Base-by-base conservation (phyloP, 805 yeast genomes). In the Yarrowia sp. region DNA sequence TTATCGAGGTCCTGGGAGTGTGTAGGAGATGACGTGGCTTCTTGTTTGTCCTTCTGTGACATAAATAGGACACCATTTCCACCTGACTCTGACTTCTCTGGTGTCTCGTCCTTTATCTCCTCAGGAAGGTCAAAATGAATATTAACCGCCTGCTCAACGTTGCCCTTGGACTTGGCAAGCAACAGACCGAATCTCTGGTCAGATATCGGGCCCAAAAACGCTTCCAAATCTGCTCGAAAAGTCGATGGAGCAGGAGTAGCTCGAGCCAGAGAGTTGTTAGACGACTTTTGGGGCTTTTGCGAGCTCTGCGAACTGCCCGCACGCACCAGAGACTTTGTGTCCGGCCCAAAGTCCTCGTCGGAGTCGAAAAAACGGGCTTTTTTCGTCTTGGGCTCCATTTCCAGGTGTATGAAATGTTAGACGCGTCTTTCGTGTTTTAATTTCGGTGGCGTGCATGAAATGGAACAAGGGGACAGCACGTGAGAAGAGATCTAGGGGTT, bases 131-230 rank as follows among this genome's bases (percentile, higher is more conserved):
- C 77, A 26, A 74, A 65, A 58, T 62, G 74, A 38, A 66, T 58
- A 36, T 71, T 70, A 1, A 75, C 70, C 14, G 78, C 76, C 11
- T 33, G 28, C 35, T 71, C 70, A 33, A 75, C 67, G 44, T 72
- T 65, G 6, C 65, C 67, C 10, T 66, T 62, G 2, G 76, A 71
- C 16, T 52, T 40, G 5, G 67, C 67, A 36, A 52, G 28, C 33
- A 74, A 65, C 32, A 30, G 12, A 19, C 59, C 69, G 38, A 71
- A 65, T 52, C 56, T 59, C 4, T 61, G 51, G 22, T 66, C 69
- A 19, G 52, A 46, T 12, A 72, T 28, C 0, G 67, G 68, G 2
- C 77, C 77, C 17, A 74, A 61, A 4, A 74, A 67, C 6, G 70
- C 70, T 61, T 70, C 73, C 1, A 74, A 66, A 38, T 67, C 67